Evolutionary conservation across 352 stramenopile genomes (phyloP).

Genomic region (Globisporangium carolinianum): DNA sequence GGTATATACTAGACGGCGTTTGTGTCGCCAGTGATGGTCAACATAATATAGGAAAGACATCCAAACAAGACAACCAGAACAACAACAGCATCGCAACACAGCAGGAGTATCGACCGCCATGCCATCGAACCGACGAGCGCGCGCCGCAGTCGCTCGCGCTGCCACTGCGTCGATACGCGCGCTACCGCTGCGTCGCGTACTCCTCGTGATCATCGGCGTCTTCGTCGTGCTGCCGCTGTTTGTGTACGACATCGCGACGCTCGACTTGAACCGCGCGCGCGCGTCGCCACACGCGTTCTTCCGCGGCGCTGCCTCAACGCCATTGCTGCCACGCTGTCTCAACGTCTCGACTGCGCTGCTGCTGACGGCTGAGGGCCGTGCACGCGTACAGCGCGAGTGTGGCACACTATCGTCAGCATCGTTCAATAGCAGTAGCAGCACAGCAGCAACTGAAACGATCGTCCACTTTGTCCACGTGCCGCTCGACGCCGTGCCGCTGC

Average conservation of each 20-base stretch:
- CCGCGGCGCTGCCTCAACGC: neutral
- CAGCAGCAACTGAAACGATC: neutral
- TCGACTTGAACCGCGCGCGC: slow-evolving; percentile 17
- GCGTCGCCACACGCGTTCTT: slow-evolving; percentile 2
- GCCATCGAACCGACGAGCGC: neutral
- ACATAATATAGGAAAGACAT: too few species aligned
- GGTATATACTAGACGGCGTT: too few species aligned
- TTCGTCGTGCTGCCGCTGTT: slow-evolving; percentile 26
- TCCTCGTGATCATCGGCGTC: slow-evolving; percentile 18
- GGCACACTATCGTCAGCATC: neutral
- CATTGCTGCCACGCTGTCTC: slow-evolving; percentile 16
- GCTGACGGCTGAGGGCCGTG: slow-evolving; percentile 3
- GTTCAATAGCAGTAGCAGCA: neutral
- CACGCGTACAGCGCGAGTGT: neutral
- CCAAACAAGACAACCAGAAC: too few species aligned
- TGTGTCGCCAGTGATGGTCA: too few species aligned
- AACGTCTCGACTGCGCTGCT: slow-evolving; percentile 16
- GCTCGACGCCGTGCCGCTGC: slow-evolving; percentile 16
- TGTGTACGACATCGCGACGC: slow-evolving; percentile 25
- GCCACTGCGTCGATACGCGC: slow-evolving; percentile 7
- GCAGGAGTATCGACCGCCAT: too few species aligned
- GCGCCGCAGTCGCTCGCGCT: slow-evolving; percentile 4
- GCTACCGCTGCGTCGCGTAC: slow-evolving; percentile 14
- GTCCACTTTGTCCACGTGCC: slow-evolving; percentile 33
- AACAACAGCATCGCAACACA: too few species aligned